Conservation (phyloP, 192 early-diverging fungal species). For the Linnemannia zychae region DNA sequence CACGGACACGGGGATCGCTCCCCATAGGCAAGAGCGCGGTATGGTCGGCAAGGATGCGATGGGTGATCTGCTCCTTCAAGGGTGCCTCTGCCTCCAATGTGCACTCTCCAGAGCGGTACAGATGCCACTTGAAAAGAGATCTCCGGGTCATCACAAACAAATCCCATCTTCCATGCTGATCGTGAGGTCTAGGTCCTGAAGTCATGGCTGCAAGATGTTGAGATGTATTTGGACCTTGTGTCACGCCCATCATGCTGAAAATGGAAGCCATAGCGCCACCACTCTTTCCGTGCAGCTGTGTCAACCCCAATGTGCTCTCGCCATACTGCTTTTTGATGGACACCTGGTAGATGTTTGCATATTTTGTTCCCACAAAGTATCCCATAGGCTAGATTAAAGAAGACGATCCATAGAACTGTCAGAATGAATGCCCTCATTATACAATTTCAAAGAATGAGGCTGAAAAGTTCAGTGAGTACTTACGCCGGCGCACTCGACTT, state of each 20-base stretch:
- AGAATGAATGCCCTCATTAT: background rate
- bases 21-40: slow-evolving; percentile 25
- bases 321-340: slow-evolving; percentile 40
- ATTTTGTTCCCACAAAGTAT: slow-evolving; percentile 41
- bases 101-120: slow-evolving; percentile 40
- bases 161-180: slow-evolving; percentile 46
- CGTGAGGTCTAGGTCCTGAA: slow-evolving; percentile 51
- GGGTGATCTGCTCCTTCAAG: slow-evolving; percentile 27
- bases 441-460: background rate
- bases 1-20: slow-evolving; percentile 32
- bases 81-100: slow-evolving; percentile 27
- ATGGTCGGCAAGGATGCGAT: slow-evolving; percentile 34
- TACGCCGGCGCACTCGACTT: slow-evolving; percentile 53
- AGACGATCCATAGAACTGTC: background rate
- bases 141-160: slow-evolving; percentile 38
- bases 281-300: slow-evolving; percentile 15
- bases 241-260: slow-evolving; percentile 40
- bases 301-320: slow-evolving; percentile 8
- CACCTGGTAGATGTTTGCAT: slow-evolving; percentile 27
- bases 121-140: slow-evolving; percentile 37
- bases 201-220: slow-evolving; percentile 38
- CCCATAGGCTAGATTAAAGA: slow-evolving; percentile 37
- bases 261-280: slow-evolving; percentile 37
- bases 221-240: slow-evolving; percentile 33
- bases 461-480: slow-evolving; percentile 4